phyloP scores from a whole-genome alignment of 768 basidiomycete genomes.

The Podaxis carcinomalis region DNA sequence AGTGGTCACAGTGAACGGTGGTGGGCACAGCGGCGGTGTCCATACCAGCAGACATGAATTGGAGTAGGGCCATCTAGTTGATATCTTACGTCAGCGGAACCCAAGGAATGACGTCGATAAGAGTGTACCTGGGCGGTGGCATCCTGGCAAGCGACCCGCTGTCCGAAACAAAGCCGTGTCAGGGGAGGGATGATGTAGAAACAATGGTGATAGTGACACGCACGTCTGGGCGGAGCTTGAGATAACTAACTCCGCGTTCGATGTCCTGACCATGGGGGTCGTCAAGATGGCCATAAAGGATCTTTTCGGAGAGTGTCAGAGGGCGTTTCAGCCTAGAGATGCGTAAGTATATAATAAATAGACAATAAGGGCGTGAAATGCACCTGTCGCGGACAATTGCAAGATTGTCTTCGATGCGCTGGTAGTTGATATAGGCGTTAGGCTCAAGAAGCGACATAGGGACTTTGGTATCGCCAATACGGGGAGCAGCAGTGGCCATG shows the following conservation, averaged over 20 bases:
- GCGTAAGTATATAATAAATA: constrained; percentile 9
- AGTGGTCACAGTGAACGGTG: constrained; percentile 98
- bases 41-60: constrained; percentile 99
- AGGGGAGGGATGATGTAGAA: neutral
- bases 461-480: constrained; percentile 89
- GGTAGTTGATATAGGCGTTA: constrained; percentile 86
- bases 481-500: constrained; percentile 76
- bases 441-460: constrained; percentile 85
- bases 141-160: constrained; percentile 91
- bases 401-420: constrained; percentile 97
- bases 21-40: constrained; percentile 96
- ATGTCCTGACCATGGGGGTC: constrained; percentile 91
- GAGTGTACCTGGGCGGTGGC: constrained; percentile 73
- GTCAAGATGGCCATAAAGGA: constrained; percentile 97
- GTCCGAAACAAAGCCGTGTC: constrained; percentile 11
- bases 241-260: constrained; percentile 87
- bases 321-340: constrained; percentile 74
- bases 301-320: constrained; percentile 93
- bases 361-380: neutral
- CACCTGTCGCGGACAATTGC: constrained; percentile 82
- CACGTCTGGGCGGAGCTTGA: constrained; percentile 97
- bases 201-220: constrained; percentile 28
- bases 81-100: constrained; percentile 26
- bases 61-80: constrained; percentile 92
- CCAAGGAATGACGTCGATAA: constrained; percentile 16